phyloP scores from a whole-genome alignment of 345 rosid species.

The Alliaria petiolata region DNA sequence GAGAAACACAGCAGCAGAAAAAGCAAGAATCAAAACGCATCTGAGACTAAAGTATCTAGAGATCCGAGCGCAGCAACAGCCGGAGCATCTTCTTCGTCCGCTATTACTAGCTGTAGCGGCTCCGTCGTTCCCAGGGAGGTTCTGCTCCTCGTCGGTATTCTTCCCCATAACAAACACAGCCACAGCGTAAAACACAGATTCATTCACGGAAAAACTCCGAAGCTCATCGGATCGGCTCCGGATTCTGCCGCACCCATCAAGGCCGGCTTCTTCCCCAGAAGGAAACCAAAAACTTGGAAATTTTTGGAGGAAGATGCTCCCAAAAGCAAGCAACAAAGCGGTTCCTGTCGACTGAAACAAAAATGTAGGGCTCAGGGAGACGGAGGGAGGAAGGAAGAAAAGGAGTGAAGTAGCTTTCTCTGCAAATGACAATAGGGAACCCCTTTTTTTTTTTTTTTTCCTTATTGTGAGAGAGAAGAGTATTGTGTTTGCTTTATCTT shows the following conservation, averaged over 20 bases:
- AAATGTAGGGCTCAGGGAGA: slow-evolving; percentile 35
- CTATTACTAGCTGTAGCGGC: slow-evolving; percentile 26
- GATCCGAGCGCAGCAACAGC: slow-evolving; percentile 35
- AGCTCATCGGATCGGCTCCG: slow-evolving; percentile 20
- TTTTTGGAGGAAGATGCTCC: neutral
- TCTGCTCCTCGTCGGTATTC: slow-evolving; percentile 55
- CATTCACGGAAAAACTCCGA: slow-evolving; percentile 27
- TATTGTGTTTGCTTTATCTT: slow-evolving; percentile 32
- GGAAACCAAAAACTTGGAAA: neutral
- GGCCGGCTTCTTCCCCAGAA: neutral
- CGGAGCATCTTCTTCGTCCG: neutral
- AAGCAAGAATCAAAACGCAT: slow-evolving; percentile 54
- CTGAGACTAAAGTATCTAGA: slow-evolving; percentile 44
- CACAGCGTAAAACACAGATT: neutral
- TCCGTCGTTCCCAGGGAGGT: slow-evolving; percentile 36
- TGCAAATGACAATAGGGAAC: slow-evolving; percentile 34
- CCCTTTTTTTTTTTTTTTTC: neutral
- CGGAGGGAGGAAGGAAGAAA: slow-evolving; percentile 27
- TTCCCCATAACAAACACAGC: slow-evolving; percentile 62
- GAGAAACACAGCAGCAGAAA: slow-evolving; percentile 62
- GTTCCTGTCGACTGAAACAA: neutral
- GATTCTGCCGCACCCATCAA: slow-evolving; percentile 37
- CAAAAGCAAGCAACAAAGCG: neutral
- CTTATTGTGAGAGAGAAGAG: slow-evolving; percentile 3
- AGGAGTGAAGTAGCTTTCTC: slow-evolving; percentile 39